phyloP scores from a whole-genome alignment of 345 rosid genomes.

The Excoecaria agallocha region DNA sequence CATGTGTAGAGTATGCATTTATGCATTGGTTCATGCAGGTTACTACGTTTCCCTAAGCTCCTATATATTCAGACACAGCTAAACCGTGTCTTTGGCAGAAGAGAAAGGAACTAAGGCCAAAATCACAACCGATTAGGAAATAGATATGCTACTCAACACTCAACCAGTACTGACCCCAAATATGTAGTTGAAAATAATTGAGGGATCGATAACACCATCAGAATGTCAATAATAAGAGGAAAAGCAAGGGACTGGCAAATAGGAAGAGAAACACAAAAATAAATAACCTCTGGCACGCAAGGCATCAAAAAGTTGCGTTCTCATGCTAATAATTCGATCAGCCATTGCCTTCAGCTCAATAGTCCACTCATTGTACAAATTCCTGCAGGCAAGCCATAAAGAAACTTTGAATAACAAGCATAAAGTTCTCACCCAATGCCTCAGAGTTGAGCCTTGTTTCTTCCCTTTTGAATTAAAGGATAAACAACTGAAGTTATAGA shows the following conservation, averaged over 20 bases:
- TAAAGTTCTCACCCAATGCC: not conserved
- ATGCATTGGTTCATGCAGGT: not conserved
- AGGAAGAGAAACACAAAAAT: conserved; percentile 6
- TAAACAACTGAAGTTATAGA: not conserved
- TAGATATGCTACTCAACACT: not conserved
- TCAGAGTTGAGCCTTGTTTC: too few relatives aligned
- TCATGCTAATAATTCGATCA: conserved; percentile 40
- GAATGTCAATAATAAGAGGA: not conserved
- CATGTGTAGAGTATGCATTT: not conserved
- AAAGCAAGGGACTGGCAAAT: not conserved
- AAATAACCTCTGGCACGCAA: conserved; percentile 42
- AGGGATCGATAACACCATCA: not conserved
- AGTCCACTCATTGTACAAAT: conserved; percentile 43
- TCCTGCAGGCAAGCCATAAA: conserved; percentile 28
- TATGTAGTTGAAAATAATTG: not conserved
- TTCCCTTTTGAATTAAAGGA: too few relatives aligned
- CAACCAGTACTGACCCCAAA: not conserved
- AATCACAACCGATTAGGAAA: not conserved
- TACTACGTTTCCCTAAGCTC: not conserved
- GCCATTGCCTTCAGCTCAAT: conserved; percentile 46
- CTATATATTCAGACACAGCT: not conserved
- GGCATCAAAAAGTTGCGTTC: conserved; percentile 39
- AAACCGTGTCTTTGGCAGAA: not conserved
- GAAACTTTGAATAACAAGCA: not conserved
- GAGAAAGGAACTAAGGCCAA: not conserved